These are phyloP conservation scores for Stentor roeselii DNA, from an alignment of 73 alveolate species.

Conservation along the genomic window DNA sequence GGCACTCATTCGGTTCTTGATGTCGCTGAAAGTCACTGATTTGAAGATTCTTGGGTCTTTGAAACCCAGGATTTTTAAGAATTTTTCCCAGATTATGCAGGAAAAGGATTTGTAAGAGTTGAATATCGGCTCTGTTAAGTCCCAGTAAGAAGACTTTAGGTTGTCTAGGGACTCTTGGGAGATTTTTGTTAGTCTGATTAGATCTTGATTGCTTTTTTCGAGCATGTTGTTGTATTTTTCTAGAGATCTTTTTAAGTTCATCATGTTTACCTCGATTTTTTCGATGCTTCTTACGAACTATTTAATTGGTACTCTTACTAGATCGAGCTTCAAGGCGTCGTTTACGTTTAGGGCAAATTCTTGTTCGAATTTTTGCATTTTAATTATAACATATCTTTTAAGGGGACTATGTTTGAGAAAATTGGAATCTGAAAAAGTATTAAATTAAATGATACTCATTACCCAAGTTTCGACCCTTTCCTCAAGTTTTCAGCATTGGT, in stretches of 20 bases:
- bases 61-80: not conserved
- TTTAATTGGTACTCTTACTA: not conserved
- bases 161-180: not conserved
- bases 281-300: not conserved
- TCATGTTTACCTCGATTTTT: too few relatives aligned
- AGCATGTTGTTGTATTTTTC: not conserved
- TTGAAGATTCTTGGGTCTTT: too few relatives aligned
- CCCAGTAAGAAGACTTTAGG: not conserved
- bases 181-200: too few relatives aligned
- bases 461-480: slow-evolving; percentile 12
- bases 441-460: not conserved
- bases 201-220: not conserved
- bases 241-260: not conserved
- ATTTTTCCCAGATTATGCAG: not conserved
- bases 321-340: not conserved
- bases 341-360: not conserved
- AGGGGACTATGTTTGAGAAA: too few relatives aligned
- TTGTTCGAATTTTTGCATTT: not conserved
- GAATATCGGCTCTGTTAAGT: not conserved
- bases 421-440: not conserved
- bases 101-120: not conserved
- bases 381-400: too few relatives aligned
- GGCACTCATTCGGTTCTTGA: not conserved
- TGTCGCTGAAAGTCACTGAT: not conserved
- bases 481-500: not conserved